Evolutionary conservation across 768 basidiomycete genomes (phyloP), one percentile per base, ranked within the genome.

Genomic region (Hypholoma fasciculare): DNA sequence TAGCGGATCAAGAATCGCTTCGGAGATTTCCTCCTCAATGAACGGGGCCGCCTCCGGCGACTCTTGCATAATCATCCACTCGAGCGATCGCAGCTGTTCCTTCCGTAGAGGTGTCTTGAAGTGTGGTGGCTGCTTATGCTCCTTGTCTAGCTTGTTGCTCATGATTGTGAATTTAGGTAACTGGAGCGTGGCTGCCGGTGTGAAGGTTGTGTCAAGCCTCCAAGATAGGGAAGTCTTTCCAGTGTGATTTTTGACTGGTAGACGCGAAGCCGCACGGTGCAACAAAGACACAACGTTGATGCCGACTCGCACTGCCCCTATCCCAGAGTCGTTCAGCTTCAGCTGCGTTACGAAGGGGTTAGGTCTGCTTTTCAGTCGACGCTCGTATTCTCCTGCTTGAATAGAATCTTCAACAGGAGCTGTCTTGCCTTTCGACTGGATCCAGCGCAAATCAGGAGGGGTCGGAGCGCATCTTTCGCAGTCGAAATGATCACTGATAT

Each of bases 31-130:
- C 69, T 98, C 94, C 71, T 98, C 96, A 27, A 94, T 70, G 69
- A 96, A 98, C 1, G 92, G 88, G 9, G 81, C 71, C 0, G 85
- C 84, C 36, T 84, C 75, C 1, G 64, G 56, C 1, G 82, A 75
- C 71, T 98, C 96, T 66, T 92, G 92, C 46, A 77, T 70, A 46
- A 96, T 73, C 96, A 97, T 97, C 96, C 96, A 98, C 52, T 84
- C 84, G 53, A 97, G 74, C 3, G 95, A 97, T 27, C 95, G 91
- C 19, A 92, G 78, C 67, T 98, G 96, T 65, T 98, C 96, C 30
- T 77, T 82, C 40, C 96, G 85, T 27, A 98, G 81, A 16, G 80
- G 74, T 11, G 88, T 76, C 65, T 80, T 82, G 78, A 96, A 97
- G 64, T 83, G 83, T 1, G 89, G 88, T 0, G 95, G 95, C 65